phyloP scores from a whole-genome alignment of 306 rosid genomes.

The Elaeagnus macrophylla region DNA sequence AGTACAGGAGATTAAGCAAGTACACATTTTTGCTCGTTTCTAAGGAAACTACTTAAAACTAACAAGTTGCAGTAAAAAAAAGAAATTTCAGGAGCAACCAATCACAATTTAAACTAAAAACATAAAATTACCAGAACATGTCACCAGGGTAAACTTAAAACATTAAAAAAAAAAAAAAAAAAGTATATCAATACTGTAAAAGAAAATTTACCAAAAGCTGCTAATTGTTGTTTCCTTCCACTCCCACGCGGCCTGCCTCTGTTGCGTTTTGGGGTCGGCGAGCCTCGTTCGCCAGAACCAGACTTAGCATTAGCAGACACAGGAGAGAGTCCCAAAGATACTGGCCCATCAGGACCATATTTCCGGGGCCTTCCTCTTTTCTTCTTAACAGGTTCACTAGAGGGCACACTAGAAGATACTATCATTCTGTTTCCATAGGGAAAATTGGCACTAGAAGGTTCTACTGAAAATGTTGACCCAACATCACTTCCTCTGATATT shows the following conservation, averaged over 20 bases:
- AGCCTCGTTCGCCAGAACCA: slow-evolving; percentile 30
- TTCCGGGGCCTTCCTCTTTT: slow-evolving; percentile 93
- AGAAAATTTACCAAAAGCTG: slow-evolving; percentile 49
- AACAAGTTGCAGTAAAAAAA: too few relatives aligned
- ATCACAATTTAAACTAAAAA: neutral
- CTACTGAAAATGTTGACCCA: slow-evolving; percentile 53
- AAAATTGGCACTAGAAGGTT: slow-evolving; percentile 39
- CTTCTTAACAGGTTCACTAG: slow-evolving; percentile 68
- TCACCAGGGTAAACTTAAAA: too few relatives aligned
- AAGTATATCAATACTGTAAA: too few relatives aligned
- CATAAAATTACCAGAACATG: neutral
- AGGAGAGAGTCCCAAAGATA: slow-evolving; percentile 69
- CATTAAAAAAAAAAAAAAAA: too few relatives aligned
- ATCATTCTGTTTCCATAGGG: slow-evolving; percentile 43
- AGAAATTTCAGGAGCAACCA: too few relatives aligned
- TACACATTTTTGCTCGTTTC: too few relatives aligned
- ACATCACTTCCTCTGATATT: slow-evolving; percentile 40
- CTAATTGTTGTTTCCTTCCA: slow-evolving; percentile 87
- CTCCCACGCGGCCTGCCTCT: slow-evolving; percentile 82
- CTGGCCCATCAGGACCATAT: slow-evolving; percentile 69
- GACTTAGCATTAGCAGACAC: slow-evolving; percentile 38
- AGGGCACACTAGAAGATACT: slow-evolving; percentile 41
- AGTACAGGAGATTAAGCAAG: too few relatives aligned
- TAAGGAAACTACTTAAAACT: too few relatives aligned
- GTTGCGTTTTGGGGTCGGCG: slow-evolving; percentile 35